Conservation (phyloP, 257 asterid genomes). For the Marsdenia floribunda region DNA sequence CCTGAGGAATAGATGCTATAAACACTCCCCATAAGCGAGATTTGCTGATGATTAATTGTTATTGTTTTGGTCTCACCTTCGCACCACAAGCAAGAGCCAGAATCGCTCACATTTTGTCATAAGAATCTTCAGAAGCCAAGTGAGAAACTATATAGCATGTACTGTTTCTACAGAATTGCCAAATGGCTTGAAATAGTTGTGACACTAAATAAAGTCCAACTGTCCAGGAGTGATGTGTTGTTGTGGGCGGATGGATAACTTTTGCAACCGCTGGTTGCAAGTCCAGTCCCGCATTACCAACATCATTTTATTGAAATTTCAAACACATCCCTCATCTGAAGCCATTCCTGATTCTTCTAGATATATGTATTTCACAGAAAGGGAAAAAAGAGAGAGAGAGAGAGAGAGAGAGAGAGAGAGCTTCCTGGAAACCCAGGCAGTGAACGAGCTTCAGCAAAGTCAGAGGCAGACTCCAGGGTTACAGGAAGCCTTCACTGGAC, state of each 20-base stretch:
- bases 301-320: not conserved
- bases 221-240: not conserved
- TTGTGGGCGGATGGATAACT: not conserved
- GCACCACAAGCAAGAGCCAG: not conserved
- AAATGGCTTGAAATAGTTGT: not conserved
- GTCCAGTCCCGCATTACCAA: not conserved
- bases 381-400: not conserved
- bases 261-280: not conserved
- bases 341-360: not conserved
- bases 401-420: not conserved
- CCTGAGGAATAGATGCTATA: not conserved
- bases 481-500: not conserved
- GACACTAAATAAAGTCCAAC: not conserved
- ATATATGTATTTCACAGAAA: not conserved
- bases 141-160: not conserved
- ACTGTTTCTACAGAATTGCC: not conserved
- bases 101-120: not conserved
- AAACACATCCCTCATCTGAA: not conserved
- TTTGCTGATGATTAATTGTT: not conserved
- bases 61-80: not conserved
- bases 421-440: not conserved
- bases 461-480: not conserved
- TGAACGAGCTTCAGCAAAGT: not conserved
- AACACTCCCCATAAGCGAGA: not conserved
- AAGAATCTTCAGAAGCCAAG: not conserved